A percentile compares a stretch with the other conserved stretches of the same genome.
Conservation (phyloP, 1,284 basidiomycete genomes). For the Heterobasidion irregulare region DNA sequence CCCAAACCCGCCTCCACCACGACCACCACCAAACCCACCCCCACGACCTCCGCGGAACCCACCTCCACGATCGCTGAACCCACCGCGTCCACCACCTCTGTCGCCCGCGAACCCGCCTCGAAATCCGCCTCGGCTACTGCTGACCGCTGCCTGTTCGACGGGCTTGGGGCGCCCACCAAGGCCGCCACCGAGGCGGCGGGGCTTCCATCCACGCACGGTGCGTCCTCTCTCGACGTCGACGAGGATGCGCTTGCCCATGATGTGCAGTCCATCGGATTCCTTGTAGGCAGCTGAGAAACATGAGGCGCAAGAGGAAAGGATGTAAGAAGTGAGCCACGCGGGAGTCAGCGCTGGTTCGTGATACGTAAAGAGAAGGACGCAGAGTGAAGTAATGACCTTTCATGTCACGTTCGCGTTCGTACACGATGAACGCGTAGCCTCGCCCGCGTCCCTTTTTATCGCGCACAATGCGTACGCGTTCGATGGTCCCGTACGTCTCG, state of each 20-base stretch:
- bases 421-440: slow-evolving; percentile 97
- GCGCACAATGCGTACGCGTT: slow-evolving; percentile 84
- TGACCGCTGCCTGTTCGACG: slow-evolving; percentile 40
- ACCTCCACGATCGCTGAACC: slow-evolving; percentile 30
- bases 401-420: slow-evolving; percentile 98
- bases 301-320: not conserved
- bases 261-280: slow-evolving; percentile 95
- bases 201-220: slow-evolving; percentile 98
- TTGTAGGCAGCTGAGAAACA: slow-evolving; percentile 83
- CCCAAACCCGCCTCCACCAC: slow-evolving; percentile 26
- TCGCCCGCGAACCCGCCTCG: slow-evolving; percentile 27
- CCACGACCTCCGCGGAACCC: slow-evolving; percentile 26
- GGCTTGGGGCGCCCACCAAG: slow-evolving; percentile 93
- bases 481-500: slow-evolving; percentile 91
- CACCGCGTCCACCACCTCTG: slow-evolving; percentile 27
- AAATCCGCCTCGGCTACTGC: slow-evolving; percentile 29
- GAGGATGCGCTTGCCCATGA: slow-evolving; percentile 90
- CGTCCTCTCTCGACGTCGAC: slow-evolving; percentile 98
- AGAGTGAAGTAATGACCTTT: slow-evolving; percentile 58
- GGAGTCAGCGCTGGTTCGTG: slow-evolving; percentile 10
- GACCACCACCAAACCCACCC: slow-evolving; percentile 26
- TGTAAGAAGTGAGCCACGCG: slow-evolving; percentile 6
- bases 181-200: slow-evolving; percentile 89
- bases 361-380: slow-evolving; percentile 4
- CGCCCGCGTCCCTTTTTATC: slow-evolving; percentile 83